Evolutionary conservation across 2,329 filamentous ascomycete genomes (phyloP).

Genomic region (Rhynchosporium graminicola): DNA sequence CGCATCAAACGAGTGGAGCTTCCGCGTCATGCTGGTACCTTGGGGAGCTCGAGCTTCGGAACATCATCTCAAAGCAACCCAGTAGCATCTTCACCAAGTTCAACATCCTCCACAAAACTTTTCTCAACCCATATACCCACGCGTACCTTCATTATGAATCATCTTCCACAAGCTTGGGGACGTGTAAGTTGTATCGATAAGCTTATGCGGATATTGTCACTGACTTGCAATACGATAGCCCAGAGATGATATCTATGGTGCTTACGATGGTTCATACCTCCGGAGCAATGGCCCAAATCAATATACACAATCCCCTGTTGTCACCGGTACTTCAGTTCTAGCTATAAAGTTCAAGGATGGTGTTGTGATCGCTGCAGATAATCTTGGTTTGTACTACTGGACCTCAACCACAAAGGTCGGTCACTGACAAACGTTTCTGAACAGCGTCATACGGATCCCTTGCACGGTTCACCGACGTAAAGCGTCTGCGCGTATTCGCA

Average conservation of each 20-base stretch:
- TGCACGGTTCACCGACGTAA: conserved; percentile 94
- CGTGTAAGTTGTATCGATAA: conserved; percentile 54
- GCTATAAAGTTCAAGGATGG: conserved; percentile 95
- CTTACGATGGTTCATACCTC: conserved; percentile 87
- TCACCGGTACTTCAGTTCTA: conserved; percentile 94
- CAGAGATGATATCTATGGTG: conserved; percentile 94
- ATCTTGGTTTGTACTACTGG: conserved; percentile 65
- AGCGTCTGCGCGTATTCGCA: conserved; percentile 90
- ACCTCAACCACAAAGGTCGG: conserved; percentile 3
- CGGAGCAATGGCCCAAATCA: conserved; percentile 70
- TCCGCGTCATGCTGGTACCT: conserved; percentile 33
- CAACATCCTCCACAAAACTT: conserved; percentile 17
- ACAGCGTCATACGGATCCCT: conserved; percentile 95
- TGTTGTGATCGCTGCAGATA: conserved; percentile 95
- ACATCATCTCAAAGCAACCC: conserved; percentile 11
- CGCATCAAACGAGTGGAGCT: conserved; percentile 10
- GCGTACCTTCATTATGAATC: conserved; percentile 57
- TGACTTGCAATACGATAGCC: conserved; percentile 61
- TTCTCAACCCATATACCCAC: conserved; percentile 13
- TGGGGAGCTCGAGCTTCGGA: conserved; percentile 17
- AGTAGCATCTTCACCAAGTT: conserved; percentile 11
- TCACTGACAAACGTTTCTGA: conserved; percentile 25
- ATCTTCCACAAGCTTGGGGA: conserved; percentile 72
- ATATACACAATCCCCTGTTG: conserved; percentile 88
- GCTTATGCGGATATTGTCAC: conserved; percentile 31